These are phyloP conservation scores for Diaporthe helianthi DNA, from an alignment of 2,329 filamentous ascomycete genomes.

Conservation along the genomic window DNA sequence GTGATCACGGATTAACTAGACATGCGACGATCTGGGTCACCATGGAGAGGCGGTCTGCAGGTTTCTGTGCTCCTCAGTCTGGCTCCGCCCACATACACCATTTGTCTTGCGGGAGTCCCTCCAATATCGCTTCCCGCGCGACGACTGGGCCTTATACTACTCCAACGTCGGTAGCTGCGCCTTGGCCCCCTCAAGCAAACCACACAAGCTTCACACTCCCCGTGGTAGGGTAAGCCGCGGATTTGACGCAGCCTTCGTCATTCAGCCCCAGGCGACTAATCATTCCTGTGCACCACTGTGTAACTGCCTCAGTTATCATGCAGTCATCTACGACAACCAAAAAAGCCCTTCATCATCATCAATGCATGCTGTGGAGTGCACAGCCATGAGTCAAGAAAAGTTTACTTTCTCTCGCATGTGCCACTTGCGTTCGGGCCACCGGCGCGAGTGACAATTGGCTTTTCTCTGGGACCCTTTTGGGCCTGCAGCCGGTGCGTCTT, in stretches of 20 bases:
- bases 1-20: background rate
- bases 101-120: conserved; percentile 10
- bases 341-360: background rate
- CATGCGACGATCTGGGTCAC: conserved; percentile 10
- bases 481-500: conserved; percentile 33
- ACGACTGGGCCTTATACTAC: background rate
- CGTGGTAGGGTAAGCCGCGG: background rate
- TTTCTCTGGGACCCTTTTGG: background rate
- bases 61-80: background rate
- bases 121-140: conserved; percentile 3
- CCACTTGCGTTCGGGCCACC: conserved; percentile 1
- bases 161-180: background rate
- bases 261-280: conserved; percentile 2
- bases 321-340: conserved; percentile 1
- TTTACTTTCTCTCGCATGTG: conserved; percentile 25
- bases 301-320: background rate
- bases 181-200: conserved; percentile 14
- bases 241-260: background rate
- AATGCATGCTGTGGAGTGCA: background rate
- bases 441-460: conserved; percentile 12
- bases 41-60: conserved; percentile 12
- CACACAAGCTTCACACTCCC: conserved; percentile 1
- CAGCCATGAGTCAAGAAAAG: conserved; percentile 25
- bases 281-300: background rate
- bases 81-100: conserved; percentile 13